Conservation (phyloP, 2,329 filamentous ascomycete species). For the Colletotrichum ledebouriae region DNA sequence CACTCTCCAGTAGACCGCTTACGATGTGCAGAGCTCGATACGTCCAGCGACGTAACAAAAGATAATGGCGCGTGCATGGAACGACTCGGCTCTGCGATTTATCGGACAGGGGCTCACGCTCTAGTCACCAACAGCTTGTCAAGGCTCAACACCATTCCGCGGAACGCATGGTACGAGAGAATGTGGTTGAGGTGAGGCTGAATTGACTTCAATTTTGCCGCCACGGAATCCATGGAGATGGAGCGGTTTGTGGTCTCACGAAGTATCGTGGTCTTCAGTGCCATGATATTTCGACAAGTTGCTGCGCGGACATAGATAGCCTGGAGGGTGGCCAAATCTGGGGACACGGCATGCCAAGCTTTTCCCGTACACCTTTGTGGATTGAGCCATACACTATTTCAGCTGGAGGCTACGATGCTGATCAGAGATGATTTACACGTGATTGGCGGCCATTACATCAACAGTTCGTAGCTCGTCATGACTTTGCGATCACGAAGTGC, state of each 20-base stretch:
- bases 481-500: slow-evolving; percentile 32
- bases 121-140: not conserved
- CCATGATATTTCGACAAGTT: slow-evolving; percentile 12
- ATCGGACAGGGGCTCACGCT: not conserved
- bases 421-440: not conserved
- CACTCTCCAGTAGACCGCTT: slow-evolving; percentile 3
- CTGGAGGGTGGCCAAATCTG: slow-evolving; percentile 19
- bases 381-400: not conserved
- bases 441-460: slow-evolving; percentile 7
- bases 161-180: slow-evolving; percentile 4
- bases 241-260: not conserved
- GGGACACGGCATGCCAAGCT: slow-evolving; percentile 30
- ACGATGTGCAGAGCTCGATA: not conserved
- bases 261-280: slow-evolving; percentile 23
- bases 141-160: not conserved
- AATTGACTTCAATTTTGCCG: not conserved
- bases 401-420: slow-evolving; percentile 2
- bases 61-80: slow-evolving; percentile 5
- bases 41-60: not conserved
- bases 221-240: slow-evolving; percentile 2
- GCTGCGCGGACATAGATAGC: not conserved
- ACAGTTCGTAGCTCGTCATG: slow-evolving; percentile 18
- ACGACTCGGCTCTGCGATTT: slow-evolving; percentile 1
- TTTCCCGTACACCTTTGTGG: slow-evolving; percentile 5
- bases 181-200: slow-evolving; percentile 4